Base-by-base conservation (phyloP, 306 rosid genomes). In the Corylus americana region DNA sequence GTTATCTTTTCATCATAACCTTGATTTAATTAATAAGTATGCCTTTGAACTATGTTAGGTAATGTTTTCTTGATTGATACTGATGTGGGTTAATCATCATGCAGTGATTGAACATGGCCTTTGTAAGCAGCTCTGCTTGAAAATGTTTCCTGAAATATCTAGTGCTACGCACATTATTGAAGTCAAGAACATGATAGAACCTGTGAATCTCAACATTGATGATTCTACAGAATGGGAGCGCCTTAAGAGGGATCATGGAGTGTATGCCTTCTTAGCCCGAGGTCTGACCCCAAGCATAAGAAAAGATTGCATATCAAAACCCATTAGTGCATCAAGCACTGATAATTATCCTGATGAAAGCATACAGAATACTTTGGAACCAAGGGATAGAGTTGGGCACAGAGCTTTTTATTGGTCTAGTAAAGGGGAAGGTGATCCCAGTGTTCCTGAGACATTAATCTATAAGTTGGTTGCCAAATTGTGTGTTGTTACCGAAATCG, bases 321-420 rank as follows among this genome's bases (percentile, higher is more conserved):
- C 88, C 22, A 63, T 85, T 50, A 81, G 78, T 76, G 97, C 97
- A 58, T 88, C 97, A 61, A 89, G 93, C 88, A 91, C 91, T 17
- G 91, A 91, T 72, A 79, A 91, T 81, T 74, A 81, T 68, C 89
- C 91, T 18, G 73, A 67, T 17, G 93, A 91, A 85, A 69, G 90
- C 76, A 78, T 89, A 63, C 57, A 3, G 51, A 77, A 88, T 81
- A 91, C 97, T 0, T 66, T 89, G 83, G 86, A 78, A 42, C 83
- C 90, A 9, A 39, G 83, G 70, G 93, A 91, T 44, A 80, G 83
- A 70, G 54, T 78, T 74, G 83, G 17, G 12, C 0, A n/a, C 74
- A 27, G 70, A 29, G 83, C 87, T 17, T 89, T 85, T 13, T 91
- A 91, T 85, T 91, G 97, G 97, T 91, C 97, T 17, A 91, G 97